Base-by-base conservation (phyloP, 441 rosid genomes). In the Syzygium syzygioides region DNA sequence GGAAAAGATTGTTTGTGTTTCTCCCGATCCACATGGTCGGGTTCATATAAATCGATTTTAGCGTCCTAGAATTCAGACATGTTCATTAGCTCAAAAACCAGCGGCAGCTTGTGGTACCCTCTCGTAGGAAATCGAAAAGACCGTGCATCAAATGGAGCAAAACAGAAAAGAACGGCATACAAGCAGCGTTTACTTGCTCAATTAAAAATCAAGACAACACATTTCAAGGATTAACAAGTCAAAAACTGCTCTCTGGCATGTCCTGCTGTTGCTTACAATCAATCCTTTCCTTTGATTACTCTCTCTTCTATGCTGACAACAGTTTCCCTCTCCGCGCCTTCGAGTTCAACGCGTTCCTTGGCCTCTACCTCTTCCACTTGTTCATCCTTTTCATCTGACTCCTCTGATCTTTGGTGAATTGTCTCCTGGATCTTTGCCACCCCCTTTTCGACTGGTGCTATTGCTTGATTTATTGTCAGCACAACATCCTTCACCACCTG, bases 401-500 rank as follows among this genome's bases (percentile, higher is more conserved):
- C 90, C 37, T 64, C 86, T 19, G 93, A 88, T 90, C 90, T 92
- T 41, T 88, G 92, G 79, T 94, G 98, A 87, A 97, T 87, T 15
- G 90, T 93, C 90, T 95, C 96, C 88, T 97, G 98, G 86, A 95
- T 94, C 94, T 93, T 96, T 3, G 94, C 95, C 45, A 95, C 96
- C 17, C 99, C 99, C 87, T 96, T 96, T 92, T 95, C 97, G 45
- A 95, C 95, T 5, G 99, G 99, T 87, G 95, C 95, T 53, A 97
- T 95, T 28, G 99, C 98, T 92, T 95, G 98, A 92, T 97, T 98
- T 91, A 96, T 94, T 5, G 98, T 95, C 92, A 96, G 91, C 55
- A 95, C 96, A 25, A 98, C 98, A 91, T 95, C 99, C 71, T 96
- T 93, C 52, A 95, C 95, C 11, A 95, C 97, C 98, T 96, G 93